Base-by-base conservation (phyloP, 2,329 filamentous ascomycete genomes). In the Apiospora koreana region DNA sequence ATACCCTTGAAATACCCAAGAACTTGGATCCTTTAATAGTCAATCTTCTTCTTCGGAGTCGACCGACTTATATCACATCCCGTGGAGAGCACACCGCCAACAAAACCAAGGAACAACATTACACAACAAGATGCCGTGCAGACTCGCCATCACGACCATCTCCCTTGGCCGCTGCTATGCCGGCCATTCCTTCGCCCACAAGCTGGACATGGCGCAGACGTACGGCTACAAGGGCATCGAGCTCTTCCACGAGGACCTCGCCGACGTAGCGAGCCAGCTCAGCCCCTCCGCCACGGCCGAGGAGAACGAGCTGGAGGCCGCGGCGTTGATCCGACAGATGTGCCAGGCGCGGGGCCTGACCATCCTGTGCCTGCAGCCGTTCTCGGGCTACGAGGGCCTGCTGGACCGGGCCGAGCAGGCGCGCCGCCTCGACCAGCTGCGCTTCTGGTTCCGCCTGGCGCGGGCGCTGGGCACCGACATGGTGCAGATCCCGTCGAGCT, bases 381-480 rank as follows among this genome's bases (percentile, higher is more conserved):
- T 95, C 78, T 87, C 88, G 82, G 89, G 94, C 81, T 94, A 92
- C 80, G 93, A 95, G 74, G 93, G 93, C 1, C 85, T 94, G 0
- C 71, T 90, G 7, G 89, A 94, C 79, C 84, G 91, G 12, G 75
- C 80, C 21, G 83, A 87, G 71, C 91, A 93, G 75, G 80, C 81
- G 1, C 80, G 83, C 35, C 84, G 89, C 4, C 80, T 94, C 41
- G 83, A 87, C 23, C 87, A 94, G 74, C 85, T 95, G 28, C 82
- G 86, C 14, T 83, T 91, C 28, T 95, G 93, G 93, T 90, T 95
- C 73, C 78, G 86, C 50, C 82, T 96, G 14, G 90, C 88, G 6
- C 83, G 86, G 23, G 86, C 86, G 14, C 83, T 95, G 0, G 83
- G 84, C 9, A 95, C 93, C 1, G 89, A 94, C 76, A 84, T 93